Base-by-base conservation (phyloP, 2,329 filamentous ascomycete genomes). In the Botryosphaeria dothidea region DNA sequence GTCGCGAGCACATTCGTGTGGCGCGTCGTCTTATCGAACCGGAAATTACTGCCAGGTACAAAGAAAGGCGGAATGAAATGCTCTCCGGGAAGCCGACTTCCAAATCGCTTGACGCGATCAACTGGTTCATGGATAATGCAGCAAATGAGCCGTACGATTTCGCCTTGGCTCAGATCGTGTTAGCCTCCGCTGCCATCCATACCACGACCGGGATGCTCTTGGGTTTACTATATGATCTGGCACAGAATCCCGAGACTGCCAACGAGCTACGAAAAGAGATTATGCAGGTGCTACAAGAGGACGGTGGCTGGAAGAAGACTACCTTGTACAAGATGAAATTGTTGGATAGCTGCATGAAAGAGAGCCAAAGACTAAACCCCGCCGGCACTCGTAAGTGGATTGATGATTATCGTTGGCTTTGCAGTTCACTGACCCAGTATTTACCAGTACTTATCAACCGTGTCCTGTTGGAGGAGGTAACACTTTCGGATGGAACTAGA, bases 1-100 rank as follows among this genome's bases (percentile, higher is more conserved):
- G 76, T 17, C 71, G 70, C 8, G 68, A 70, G 23, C 71, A 76
- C 21, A 62, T 78, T 5, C 68, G 66, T 1, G 73, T 71, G 49
- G 73, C 74, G 2, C 73, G 74, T 41, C 66, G 72, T 38, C 69
- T 80, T 9, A 73, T 81, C 58, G 57, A 69, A 3, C 75, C 77
- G 0, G 73, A 75, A 49, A 71, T 80, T 23, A 45, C 71, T 1
- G 68, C 71, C 21, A 71, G 79, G 54, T 29, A 27, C 3, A 49
- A 31, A 9, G 29, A n/a, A 13, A 15, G 15, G 7, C 46, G 70
- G 68, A 13, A 29, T 60, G 31, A 54, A 62, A 57, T 67, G 68
- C 45, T 68, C 67, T 9, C 64, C 66, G 34, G 67, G 62, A 19
- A 66, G 65, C 1, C 57, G 60, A 3, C 69, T 69, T 64, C 67